phyloP scores from a whole-genome alignment of 805 yeast genomes.

The Candida tallmaniae region DNA sequence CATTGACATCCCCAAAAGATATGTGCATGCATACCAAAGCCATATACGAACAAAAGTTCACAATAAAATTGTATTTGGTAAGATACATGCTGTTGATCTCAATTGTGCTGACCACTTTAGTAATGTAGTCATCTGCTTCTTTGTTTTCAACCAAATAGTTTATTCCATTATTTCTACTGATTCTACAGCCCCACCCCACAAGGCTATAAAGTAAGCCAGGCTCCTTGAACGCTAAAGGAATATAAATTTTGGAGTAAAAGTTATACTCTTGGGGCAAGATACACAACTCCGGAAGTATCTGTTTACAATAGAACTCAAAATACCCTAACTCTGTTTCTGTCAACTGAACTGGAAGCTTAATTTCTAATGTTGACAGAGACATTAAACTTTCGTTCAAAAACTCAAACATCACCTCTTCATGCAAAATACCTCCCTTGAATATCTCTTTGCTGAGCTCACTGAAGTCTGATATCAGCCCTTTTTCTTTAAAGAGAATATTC shows the following conservation, averaged over 20 bases:
- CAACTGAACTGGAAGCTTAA: neutral
- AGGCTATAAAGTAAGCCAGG: slow-evolving; percentile 47
- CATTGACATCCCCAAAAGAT: slow-evolving; percentile 26
- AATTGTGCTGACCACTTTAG: neutral
- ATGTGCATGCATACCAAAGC: slow-evolving; percentile 29
- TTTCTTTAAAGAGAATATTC: neutral
- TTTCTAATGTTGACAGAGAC: neutral
- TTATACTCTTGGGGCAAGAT: slow-evolving; percentile 47
- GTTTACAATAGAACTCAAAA: slow-evolving; percentile 49
- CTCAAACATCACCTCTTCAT: neutral
- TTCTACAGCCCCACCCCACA: slow-evolving; percentile 58
- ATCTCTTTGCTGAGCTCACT: neutral
- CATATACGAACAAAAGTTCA: slow-evolving; percentile 21
- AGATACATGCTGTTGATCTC: neutral
- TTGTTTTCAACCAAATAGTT: slow-evolving; percentile 1
- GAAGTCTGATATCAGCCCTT: neutral
- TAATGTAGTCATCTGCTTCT: neutral
- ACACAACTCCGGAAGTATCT: slow-evolving; percentile 44
- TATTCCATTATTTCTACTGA: slow-evolving; percentile 6
- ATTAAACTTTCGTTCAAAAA: neutral
- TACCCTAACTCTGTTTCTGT: slow-evolving; percentile 3
- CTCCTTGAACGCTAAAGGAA: slow-evolving; percentile 49
- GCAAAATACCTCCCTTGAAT: neutral
- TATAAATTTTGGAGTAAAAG: slow-evolving; percentile 47
- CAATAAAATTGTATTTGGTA: slow-evolving; percentile 16